Conservation (phyloP, 1,284 basidiomycete genomes). For the Phellopilus nigrolimitatus region DNA sequence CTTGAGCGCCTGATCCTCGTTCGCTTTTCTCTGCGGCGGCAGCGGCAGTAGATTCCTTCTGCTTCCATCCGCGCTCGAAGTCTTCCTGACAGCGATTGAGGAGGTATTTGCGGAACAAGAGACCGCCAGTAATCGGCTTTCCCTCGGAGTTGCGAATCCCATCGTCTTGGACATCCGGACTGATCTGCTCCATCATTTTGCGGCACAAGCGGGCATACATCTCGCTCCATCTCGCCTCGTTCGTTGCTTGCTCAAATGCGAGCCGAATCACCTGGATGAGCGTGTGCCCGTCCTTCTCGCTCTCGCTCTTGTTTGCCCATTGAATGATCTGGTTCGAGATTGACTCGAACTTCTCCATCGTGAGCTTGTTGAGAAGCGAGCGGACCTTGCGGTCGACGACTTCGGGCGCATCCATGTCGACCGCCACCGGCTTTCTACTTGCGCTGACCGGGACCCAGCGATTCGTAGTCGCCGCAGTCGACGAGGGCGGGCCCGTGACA, state of each 20-base stretch:
- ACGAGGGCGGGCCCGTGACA: constrained; percentile 34
- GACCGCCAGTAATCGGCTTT: constrained; percentile 76
- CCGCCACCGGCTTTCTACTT: constrained; percentile 31
- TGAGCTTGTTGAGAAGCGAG: constrained; percentile 90
- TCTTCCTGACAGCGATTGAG: constrained; percentile 67
- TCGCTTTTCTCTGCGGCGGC: constrained; percentile 47
- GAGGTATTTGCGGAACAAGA: constrained; percentile 64
- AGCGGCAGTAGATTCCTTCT: constrained; percentile 31
- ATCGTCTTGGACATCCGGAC: constrained; percentile 82
- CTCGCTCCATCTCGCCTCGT: constrained; percentile 94
- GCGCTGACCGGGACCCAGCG: constrained; percentile 65
- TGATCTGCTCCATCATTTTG: constrained; percentile 90
- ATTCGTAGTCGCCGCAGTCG: constrained; percentile 56
- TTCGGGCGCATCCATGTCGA: constrained; percentile 45
- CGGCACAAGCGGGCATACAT: constrained; percentile 95
- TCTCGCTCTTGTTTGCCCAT: constrained; percentile 92
- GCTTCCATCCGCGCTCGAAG: constrained; percentile 64
- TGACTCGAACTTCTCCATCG: constrained; percentile 94
- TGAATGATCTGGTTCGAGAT: constrained; percentile 90
- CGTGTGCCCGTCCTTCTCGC: constrained; percentile 90
- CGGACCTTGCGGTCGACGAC: constrained; percentile 94
- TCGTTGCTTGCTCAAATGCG: constrained; percentile 96
- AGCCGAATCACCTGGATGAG: constrained; percentile 94
- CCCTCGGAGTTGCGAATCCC: constrained; percentile 72
- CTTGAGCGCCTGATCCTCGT: constrained; percentile 57